Conservation (phyloP, 1,284 basidiomycete species). For the Pascua guehoae region DNA sequence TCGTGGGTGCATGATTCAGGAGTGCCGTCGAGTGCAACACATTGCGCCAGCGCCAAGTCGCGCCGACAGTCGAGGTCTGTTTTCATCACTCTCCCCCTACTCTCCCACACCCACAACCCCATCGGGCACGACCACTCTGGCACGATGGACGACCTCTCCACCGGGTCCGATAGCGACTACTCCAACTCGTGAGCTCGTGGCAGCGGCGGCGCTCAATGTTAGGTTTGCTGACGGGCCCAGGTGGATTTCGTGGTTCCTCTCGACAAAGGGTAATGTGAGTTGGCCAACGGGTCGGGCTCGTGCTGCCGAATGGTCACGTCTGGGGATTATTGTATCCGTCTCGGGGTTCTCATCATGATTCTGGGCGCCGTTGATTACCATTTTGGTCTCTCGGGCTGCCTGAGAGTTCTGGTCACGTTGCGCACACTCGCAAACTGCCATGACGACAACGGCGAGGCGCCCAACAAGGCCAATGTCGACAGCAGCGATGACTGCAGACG, state of each 20-base stretch:
- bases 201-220: slow-evolving; percentile 2
- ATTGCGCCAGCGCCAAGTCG: neutral
- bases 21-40: neutral
- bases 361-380: too few species aligned
- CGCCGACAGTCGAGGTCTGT: neutral
- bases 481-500: too few species aligned
- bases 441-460: too few species aligned
- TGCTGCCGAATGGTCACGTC: too few species aligned
- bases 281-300: neutral
- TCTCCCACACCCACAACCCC: neutral
- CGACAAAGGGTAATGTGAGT: slow-evolving; percentile 58
- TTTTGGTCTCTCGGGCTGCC: too few species aligned
- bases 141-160: slow-evolving; percentile 48
- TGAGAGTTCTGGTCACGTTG: too few species aligned
- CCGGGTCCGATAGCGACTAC: slow-evolving; percentile 50
- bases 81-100: neutral
- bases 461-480: too few species aligned
- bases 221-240: slow-evolving; percentile 55
- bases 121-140: neutral
- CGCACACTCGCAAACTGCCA: too few species aligned
- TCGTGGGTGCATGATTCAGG: neutral
- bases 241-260: slow-evolving; percentile 98
- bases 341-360: too few species aligned
- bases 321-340: too few species aligned
- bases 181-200: slow-evolving; percentile 49